Evolutionary conservation across 2,329 filamentous ascomycete genomes (phyloP).

Genomic region (Botryosphaeria agaves): DNA sequence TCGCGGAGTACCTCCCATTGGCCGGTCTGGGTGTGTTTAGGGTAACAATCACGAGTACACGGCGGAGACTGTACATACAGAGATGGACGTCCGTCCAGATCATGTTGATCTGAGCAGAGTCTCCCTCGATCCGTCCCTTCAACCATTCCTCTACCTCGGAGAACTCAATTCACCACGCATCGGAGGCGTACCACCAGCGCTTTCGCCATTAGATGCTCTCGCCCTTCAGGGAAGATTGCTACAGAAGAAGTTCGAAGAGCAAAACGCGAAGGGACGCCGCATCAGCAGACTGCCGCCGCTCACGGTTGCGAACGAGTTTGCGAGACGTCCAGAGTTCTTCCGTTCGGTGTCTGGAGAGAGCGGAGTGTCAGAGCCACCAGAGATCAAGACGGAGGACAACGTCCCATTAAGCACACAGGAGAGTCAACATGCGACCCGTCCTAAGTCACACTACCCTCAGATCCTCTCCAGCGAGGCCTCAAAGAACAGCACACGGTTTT

Average conservation of each 20-base stretch:
- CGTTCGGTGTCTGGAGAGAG: slow-evolving; percentile 51
- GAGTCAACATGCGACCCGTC: too few relatives aligned
- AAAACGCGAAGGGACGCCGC: slow-evolving; percentile 50
- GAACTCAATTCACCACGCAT: slow-evolving; percentile 29
- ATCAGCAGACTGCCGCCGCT: slow-evolving; percentile 75
- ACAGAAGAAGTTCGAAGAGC: slow-evolving; percentile 71
- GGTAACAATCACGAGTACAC: too few relatives aligned
- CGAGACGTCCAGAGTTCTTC: slow-evolving; percentile 64
- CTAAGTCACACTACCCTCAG: not conserved
- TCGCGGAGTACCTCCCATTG: too few relatives aligned
- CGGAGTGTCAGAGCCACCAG: not conserved
- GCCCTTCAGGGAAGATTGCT: slow-evolving; percentile 79
- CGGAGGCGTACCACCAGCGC: slow-evolving; percentile 59
- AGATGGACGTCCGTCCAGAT: slow-evolving; percentile 6
- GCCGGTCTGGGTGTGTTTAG: too few relatives aligned
- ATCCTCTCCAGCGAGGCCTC: slow-evolving; percentile 7
- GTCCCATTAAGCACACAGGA: too few relatives aligned
- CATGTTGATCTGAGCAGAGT: slow-evolving; percentile 6
- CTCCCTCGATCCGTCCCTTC: slow-evolving; percentile 8
- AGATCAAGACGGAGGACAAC: too few relatives aligned
- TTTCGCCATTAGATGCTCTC: slow-evolving; percentile 91
- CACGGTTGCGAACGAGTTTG: slow-evolving; percentile 68
- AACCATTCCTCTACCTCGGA: slow-evolving; percentile 10
- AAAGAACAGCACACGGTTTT: slow-evolving; percentile 12
- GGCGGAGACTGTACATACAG: too few relatives aligned